These are phyloP conservation scores for Saturnispora saitoi DNA, from an alignment of 805 yeast genomes.

Conservation along the genomic window DNA sequence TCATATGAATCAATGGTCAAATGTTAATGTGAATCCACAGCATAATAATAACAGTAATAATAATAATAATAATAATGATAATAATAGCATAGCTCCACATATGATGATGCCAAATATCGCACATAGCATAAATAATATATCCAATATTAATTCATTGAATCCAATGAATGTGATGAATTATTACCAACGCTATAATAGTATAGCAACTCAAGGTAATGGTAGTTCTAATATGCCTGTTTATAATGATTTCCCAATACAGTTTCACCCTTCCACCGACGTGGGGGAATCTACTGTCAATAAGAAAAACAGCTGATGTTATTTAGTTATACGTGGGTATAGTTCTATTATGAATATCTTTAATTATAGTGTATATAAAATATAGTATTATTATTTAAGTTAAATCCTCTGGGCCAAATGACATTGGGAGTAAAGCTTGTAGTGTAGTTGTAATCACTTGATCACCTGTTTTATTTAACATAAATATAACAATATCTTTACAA, in stretches of 20 bases:
- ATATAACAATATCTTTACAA: constrained; percentile 46
- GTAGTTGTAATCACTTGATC: constrained; percentile 35
- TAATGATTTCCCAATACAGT: background rate
- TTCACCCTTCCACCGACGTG: background rate
- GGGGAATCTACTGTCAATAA: background rate
- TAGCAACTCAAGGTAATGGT: background rate
- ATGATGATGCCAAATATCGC: constrained; percentile 1
- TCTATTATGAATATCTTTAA: background rate
- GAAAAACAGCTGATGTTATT: background rate
- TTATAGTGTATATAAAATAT: background rate
- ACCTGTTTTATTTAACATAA: constrained; percentile 59
- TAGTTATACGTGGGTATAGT: constrained; percentile 1
- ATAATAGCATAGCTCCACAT: background rate
- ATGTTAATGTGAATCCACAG: constrained; percentile 1
- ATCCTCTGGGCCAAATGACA: constrained; percentile 80
- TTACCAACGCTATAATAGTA: background rate
- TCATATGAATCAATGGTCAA: background rate
- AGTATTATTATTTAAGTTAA: constrained; percentile 21
- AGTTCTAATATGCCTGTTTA: background rate
- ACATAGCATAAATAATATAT: background rate
- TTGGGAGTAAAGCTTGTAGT: constrained; percentile 62
- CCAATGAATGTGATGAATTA: background rate
- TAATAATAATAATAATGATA: background rate
- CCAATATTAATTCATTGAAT: background rate
- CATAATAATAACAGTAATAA: background rate